Percentiles rank a stretch among this genome's conserved stretches.
These are phyloP conservation scores for Cornus kousa DNA, from an alignment of 148 eudicot genomes.

Conservation along the genomic window DNA sequence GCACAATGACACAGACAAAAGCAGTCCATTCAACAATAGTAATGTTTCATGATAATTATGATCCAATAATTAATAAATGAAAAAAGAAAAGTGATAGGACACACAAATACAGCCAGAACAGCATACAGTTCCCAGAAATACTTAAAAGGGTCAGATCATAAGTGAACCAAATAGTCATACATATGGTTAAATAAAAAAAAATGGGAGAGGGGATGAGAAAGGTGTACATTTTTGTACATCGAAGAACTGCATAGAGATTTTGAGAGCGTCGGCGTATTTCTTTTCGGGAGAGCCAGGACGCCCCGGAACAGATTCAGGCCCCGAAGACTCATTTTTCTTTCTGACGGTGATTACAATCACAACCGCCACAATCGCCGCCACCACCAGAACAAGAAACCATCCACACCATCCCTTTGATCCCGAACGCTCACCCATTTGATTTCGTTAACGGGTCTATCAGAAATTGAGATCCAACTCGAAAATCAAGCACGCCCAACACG, in stretches of 20 bases:
- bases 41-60: not conserved
- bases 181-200: not conserved
- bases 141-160: not conserved
- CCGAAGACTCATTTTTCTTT: constrained; percentile 18
- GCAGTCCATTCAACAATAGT: not conserved
- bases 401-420: constrained; percentile 63
- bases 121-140: not conserved
- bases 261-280: constrained; percentile 75
- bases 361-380: constrained; percentile 30
- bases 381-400: constrained; percentile 53
- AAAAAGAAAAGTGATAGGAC: no score
- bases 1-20: not conserved
- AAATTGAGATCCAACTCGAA: not conserved
- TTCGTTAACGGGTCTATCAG: not conserved
- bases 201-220: not conserved
- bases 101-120: not conserved
- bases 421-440: constrained; percentile 38
- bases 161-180: no score
- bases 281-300: constrained; percentile 63
- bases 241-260: constrained; percentile 71
- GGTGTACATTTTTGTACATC: constrained; percentile 73
- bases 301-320: constrained; percentile 56
- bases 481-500: not conserved
- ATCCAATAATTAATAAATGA: not conserved
- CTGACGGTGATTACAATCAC: constrained; percentile 34